A percentile compares a stretch with the other conserved stretches of the same genome.
phyloP scores from a whole-genome alignment of 31 red algal genomes.

The Endocladia muricata region DNA sequence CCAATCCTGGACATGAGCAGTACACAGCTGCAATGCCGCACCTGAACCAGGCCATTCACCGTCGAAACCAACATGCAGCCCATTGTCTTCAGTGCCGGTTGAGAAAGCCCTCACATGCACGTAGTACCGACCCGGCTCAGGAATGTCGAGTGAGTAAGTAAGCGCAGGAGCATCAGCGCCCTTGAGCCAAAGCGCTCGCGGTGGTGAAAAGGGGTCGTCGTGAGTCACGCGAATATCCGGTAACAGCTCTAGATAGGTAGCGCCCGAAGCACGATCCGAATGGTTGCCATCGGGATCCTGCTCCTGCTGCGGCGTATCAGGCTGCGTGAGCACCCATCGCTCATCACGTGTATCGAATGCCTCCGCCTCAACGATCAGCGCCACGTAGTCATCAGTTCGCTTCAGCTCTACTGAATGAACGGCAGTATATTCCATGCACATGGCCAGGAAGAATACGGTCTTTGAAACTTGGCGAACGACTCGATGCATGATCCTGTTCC shows the following conservation, averaged over 20 bases:
- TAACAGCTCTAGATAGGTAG: background rate
- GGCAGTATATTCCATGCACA: no score
- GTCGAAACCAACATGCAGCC: background rate
- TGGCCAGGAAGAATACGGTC: no score
- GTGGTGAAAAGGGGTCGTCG: background rate
- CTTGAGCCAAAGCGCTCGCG: background rate
- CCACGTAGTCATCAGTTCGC: no score
- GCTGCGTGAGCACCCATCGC: background rate
- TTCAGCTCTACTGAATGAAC: no score
- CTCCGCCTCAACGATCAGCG: no score
- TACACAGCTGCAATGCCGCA: background rate
- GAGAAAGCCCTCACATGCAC: background rate
- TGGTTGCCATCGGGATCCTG: background rate
- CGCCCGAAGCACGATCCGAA: background rate
- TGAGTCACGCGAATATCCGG: background rate
- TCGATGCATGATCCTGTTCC: no score
- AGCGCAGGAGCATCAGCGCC: background rate
- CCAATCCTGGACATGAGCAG: background rate
- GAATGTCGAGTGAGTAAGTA: background rate
- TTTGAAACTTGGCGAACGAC: no score
- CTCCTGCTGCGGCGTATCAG: background rate
- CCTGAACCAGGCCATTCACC: background rate
- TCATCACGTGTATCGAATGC: background rate
- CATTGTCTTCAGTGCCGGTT: constrained; percentile 1
- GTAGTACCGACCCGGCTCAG: background rate